phyloP scores from a whole-genome alignment of 192 early-diverging fungal species.

The Lunasporangiospora selenospora region DNA sequence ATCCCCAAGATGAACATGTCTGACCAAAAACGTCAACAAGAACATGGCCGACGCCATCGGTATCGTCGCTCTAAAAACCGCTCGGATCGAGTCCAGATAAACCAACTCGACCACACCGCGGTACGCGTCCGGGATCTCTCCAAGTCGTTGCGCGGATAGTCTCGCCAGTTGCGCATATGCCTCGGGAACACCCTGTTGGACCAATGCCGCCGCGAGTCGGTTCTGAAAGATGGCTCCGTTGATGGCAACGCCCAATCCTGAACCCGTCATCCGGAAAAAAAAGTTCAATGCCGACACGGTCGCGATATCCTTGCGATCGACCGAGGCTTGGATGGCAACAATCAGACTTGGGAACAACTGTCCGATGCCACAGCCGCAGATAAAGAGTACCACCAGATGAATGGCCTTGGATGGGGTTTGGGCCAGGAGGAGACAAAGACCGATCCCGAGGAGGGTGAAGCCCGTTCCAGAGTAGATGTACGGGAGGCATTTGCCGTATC shows the following conservation, averaged over 20 bases:
- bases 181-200: too few species aligned
- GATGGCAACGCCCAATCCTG: constrained; percentile 65
- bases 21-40: too few species aligned
- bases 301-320: constrained; percentile 36
- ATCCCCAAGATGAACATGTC: too few species aligned
- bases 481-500: constrained; percentile 67
- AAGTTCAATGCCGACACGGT: constrained; percentile 47
- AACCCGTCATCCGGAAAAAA: constrained; percentile 56
- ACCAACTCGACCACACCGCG: too few species aligned
- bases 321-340: constrained; percentile 41
- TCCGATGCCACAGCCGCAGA: constrained; percentile 74
- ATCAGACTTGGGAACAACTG: constrained; percentile 36
- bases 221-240: constrained; percentile 65
- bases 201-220: too few species aligned
- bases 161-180: too few species aligned
- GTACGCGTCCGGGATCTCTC: too few species aligned
- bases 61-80: too few species aligned
- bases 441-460: constrained; percentile 64
- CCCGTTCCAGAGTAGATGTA: constrained; percentile 68
- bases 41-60: too few species aligned
- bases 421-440: constrained; percentile 70
- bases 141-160: too few species aligned
- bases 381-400: constrained; percentile 64
- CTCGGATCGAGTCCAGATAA: too few species aligned
- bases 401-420: constrained; percentile 46